Conservation (phyloP, 2,329 filamentous ascomycete genomes). For the Pseudocercospora cruenta region DNA sequence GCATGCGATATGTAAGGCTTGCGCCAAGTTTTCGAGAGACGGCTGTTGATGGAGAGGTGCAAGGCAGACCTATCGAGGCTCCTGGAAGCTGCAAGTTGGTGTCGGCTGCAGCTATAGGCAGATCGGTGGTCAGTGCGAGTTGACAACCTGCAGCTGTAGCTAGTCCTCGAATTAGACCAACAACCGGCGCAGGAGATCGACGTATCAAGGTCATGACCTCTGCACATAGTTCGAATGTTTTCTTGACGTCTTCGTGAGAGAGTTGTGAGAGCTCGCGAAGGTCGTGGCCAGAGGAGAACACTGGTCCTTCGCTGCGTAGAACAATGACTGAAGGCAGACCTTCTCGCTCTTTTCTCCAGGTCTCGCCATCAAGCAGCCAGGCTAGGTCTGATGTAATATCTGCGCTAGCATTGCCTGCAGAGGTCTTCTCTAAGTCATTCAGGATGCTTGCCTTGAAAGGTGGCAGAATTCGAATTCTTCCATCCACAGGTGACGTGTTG, state of each 20-base stretch:
- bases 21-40: slow-evolving; percentile 21
- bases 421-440: slow-evolving; percentile 17
- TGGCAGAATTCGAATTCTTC: slow-evolving; percentile 20
- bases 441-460: slow-evolving; percentile 20
- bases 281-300: slow-evolving; percentile 28
- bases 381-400: neutral
- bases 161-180: slow-evolving; percentile 24
- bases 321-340: slow-evolving; percentile 24
- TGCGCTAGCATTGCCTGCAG: slow-evolving; percentile 1
- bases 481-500: slow-evolving; percentile 25
- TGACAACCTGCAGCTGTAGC: slow-evolving; percentile 27
- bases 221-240: slow-evolving; percentile 24
- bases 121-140: slow-evolving; percentile 23
- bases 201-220: slow-evolving; percentile 25
- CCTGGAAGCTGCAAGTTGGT: slow-evolving; percentile 25
- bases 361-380: slow-evolving; percentile 21
- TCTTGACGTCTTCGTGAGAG: slow-evolving; percentile 19
- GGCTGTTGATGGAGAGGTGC: slow-evolving; percentile 24
- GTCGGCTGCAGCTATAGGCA: slow-evolving; percentile 22
- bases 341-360: slow-evolving; percentile 18
- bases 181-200: slow-evolving; percentile 21
- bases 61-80: slow-evolving; percentile 24
- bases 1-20: slow-evolving; percentile 25
- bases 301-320: slow-evolving; percentile 22
- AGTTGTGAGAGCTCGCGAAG: slow-evolving; percentile 23